Percentiles rank a stretch among this genome's conserved stretches.
Evolutionary conservation across 768 basidiomycete species (phyloP).

Genomic region (Suillus plorans): DNA sequence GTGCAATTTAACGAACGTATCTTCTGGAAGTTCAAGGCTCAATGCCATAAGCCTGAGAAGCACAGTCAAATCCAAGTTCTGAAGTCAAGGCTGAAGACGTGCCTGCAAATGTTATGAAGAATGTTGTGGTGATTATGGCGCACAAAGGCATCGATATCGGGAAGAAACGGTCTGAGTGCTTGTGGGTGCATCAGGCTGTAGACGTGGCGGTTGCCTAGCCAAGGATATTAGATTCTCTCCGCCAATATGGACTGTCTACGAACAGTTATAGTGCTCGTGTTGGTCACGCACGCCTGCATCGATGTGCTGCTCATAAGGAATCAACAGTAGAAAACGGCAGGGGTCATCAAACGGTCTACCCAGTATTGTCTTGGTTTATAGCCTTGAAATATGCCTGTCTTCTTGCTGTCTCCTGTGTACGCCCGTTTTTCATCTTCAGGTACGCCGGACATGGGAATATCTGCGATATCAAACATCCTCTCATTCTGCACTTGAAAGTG

Average conservation of each 20-base stretch:
- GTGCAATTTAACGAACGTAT: conserved; percentile 48
- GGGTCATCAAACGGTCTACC: conserved; percentile 27
- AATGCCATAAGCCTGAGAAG: conserved; percentile 44
- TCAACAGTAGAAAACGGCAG: background rate
- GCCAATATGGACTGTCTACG: background rate
- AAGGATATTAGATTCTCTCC: background rate
- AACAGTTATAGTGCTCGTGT: conserved; percentile 63
- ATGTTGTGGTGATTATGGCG: conserved; percentile 52
- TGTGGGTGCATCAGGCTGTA: conserved; percentile 48
- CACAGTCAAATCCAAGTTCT: background rate
- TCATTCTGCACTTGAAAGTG: conserved; percentile 32
- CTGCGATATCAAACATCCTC: conserved; percentile 50
- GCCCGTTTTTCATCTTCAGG: conserved; percentile 41
- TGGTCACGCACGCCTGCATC: conserved; percentile 64
- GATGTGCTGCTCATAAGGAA: conserved; percentile 44
- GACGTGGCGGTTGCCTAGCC: conserved; percentile 50
- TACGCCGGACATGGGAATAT: conserved; percentile 43
- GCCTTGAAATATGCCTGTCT: conserved; percentile 49
- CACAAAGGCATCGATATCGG: conserved; percentile 51
- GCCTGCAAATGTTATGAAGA: conserved; percentile 49
- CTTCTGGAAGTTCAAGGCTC: conserved; percentile 55
- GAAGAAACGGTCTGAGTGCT: conserved; percentile 48
- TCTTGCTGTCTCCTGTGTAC: conserved; percentile 41
- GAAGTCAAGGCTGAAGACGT: background rate
- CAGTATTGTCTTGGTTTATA: conserved; percentile 54